A percentile compares a stretch with the other conserved stretches of the same genome.
Conservation (phyloP, 2,329 filamentous ascomycete species). For the Stachybotrys elegans region DNA sequence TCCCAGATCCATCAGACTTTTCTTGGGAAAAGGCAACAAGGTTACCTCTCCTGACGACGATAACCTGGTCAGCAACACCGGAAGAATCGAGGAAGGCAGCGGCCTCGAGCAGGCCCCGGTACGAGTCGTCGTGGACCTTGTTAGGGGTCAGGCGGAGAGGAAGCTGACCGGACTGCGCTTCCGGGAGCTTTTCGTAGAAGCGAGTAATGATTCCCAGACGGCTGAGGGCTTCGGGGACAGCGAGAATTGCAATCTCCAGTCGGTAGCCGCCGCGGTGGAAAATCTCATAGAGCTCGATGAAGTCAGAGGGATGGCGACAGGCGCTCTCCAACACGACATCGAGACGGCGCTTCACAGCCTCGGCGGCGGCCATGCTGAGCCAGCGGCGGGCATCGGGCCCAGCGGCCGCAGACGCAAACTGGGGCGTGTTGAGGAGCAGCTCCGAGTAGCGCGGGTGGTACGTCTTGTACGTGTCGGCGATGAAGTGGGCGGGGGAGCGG, state of each 20-base stretch:
- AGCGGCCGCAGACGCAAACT: slow-evolving; percentile 32
- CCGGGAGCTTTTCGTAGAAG: slow-evolving; percentile 29
- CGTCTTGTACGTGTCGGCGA: slow-evolving; percentile 44
- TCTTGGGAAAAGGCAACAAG: slow-evolving; percentile 24
- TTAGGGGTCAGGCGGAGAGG: slow-evolving; percentile 36
- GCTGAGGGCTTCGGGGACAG: slow-evolving; percentile 35
- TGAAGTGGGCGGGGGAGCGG: slow-evolving; percentile 30
- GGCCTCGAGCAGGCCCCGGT: slow-evolving; percentile 29
- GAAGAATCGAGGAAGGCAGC: slow-evolving; percentile 31
- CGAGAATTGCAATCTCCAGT: slow-evolving; percentile 35
- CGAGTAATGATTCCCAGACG: slow-evolving; percentile 36
- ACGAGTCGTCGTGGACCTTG: slow-evolving; percentile 41
- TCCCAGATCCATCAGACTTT: slow-evolving; percentile 2
- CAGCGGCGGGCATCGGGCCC: slow-evolving; percentile 37
- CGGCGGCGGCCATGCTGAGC: slow-evolving; percentile 33
- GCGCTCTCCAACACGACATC: slow-evolving; percentile 40
- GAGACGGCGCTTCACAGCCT: slow-evolving; percentile 22
- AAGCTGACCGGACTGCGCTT: slow-evolving; percentile 27
- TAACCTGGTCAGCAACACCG: slow-evolving; percentile 25
- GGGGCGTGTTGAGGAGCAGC: slow-evolving; percentile 23
- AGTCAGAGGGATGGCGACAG: slow-evolving; percentile 37
- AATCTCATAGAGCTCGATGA: slow-evolving; percentile 26
- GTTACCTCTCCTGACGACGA: slow-evolving; percentile 33
- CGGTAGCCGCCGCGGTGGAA: slow-evolving; percentile 30
- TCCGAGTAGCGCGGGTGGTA: slow-evolving; percentile 37